Evolutionary conservation across 768 basidiomycete genomes (phyloP), one percentile per base, ranked within the genome.

Genomic region (Phaeotremella fagi): DNA sequence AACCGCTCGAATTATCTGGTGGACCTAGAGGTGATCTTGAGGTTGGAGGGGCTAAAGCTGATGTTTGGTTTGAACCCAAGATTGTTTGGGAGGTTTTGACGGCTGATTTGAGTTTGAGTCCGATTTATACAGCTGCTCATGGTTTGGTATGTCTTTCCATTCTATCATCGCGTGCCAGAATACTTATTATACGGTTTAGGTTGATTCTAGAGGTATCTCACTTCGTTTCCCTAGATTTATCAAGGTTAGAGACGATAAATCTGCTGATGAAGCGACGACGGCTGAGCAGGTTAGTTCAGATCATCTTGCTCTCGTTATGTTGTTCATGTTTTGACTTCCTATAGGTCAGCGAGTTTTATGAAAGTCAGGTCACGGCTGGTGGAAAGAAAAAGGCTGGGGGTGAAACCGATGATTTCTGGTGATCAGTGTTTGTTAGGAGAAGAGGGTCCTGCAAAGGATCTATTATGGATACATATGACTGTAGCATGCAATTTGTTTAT

Each of bases 11-110:
- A 14, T 79, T 91, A 31, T 52, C 54, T 5, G 52, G 45, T 4
- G 60, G 89, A 87, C 77, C 75, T 79, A 41, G 77, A 77, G 85
- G 86, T 0, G 90, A 97, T 71, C 80, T 95, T 60, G 90, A 90
- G 73, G 74, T 85, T 42, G 94, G 92, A 35, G 88, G 86, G 3
- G 91, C 91, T 35, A 97, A 97, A 72, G 94, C 95, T 14, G 94
- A 99, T 66, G 80, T 95, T 25, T 98, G 89, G 90, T 92, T 99
- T 75, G 94, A 98, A 72, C 94, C 95, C 18, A 88, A 87, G 76
- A 77, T 95, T 18, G 90, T 99, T 2, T 98, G 95, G 94, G 95
- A 99, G 76, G 92, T 99, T 43, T 81, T 98, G 67, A 88, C 94
- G 2, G 95, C 95, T 5, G 95, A 99, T 77, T 75, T 99, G 66